Conservation (phyloP, 75 land plant species). For the Azolla pinnata region DNA sequence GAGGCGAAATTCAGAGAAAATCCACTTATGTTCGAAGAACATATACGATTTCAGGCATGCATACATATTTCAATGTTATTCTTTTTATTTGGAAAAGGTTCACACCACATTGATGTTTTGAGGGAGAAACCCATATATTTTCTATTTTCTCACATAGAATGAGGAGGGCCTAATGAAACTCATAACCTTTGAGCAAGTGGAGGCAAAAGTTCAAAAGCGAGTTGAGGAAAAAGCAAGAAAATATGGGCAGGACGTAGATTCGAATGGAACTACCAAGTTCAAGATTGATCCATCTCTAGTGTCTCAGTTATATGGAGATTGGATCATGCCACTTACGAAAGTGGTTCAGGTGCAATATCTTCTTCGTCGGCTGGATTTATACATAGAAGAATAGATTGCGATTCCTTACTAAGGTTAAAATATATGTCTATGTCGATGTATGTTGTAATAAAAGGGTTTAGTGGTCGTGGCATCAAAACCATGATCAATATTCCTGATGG, state of each 20-base stretch:
- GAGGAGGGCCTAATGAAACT: constrained; percentile 50
- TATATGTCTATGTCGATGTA: too few relatives aligned
- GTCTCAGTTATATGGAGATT: constrained; percentile 66
- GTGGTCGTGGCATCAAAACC: too few relatives aligned
- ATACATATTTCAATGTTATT: neutral
- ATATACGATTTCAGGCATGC: constrained; percentile 65
- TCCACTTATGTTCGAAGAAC: constrained; percentile 45
- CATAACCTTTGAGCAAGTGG: constrained; percentile 72
- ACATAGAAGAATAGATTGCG: too few relatives aligned
- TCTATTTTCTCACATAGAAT: constrained; percentile 42
- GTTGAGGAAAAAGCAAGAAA: constrained; percentile 70
- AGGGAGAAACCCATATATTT: neutral
- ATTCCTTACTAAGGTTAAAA: too few relatives aligned
- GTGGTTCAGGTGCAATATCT: constrained; percentile 80
- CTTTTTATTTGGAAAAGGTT: neutral
- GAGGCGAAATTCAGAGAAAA: constrained; percentile 74
- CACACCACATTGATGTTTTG: neutral
- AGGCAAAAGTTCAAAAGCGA: constrained; percentile 51
- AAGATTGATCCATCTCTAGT: constrained; percentile 70
- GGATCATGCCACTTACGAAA: constrained; percentile 98
- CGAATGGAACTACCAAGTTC: constrained; percentile 25
- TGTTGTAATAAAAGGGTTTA: too few relatives aligned
- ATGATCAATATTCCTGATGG: too few relatives aligned
- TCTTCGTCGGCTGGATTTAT: constrained; percentile 67
- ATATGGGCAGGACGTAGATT: constrained; percentile 56